These are phyloP conservation scores for Pistacia vera DNA, from an alignment of 345 rosid species.

Conservation along the genomic window DNA sequence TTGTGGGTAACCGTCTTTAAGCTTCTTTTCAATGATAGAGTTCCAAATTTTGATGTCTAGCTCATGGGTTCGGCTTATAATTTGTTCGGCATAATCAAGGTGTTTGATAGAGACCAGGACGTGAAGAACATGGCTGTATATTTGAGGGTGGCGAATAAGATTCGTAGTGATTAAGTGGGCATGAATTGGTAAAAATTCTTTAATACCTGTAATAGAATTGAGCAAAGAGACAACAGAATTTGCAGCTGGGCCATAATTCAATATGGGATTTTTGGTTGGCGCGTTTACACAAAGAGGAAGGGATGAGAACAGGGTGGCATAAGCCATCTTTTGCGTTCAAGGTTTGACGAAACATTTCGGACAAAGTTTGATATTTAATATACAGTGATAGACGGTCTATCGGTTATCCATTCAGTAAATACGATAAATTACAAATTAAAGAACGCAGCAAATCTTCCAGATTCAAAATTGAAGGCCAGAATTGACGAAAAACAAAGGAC, in stretches of 20 bases:
- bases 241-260: neutral
- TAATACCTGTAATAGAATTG: neutral
- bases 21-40: neutral
- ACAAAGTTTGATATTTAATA: too few relatives aligned
- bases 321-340: too few relatives aligned
- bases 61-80: conserved; percentile 1
- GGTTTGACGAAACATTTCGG: too few relatives aligned
- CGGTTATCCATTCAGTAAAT: too few relatives aligned
- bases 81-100: neutral
- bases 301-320: neutral
- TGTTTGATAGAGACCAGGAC: neutral
- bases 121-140: neutral
- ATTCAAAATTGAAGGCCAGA: too few relatives aligned
- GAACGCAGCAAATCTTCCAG: too few relatives aligned
- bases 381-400: too few relatives aligned
- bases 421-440: too few relatives aligned
- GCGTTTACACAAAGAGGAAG: neutral
- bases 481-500: too few relatives aligned
- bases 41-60: conserved; percentile 1
- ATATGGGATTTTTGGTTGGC: neutral
- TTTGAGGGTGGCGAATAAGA: neutral
- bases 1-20: neutral
- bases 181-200: neutral
- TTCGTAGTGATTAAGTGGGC: conserved; percentile 4
- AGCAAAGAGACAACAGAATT: neutral